phyloP scores from a whole-genome alignment of 2,329 filamentous ascomycete genomes.

The Teratosphaeria gauchensis region DNA sequence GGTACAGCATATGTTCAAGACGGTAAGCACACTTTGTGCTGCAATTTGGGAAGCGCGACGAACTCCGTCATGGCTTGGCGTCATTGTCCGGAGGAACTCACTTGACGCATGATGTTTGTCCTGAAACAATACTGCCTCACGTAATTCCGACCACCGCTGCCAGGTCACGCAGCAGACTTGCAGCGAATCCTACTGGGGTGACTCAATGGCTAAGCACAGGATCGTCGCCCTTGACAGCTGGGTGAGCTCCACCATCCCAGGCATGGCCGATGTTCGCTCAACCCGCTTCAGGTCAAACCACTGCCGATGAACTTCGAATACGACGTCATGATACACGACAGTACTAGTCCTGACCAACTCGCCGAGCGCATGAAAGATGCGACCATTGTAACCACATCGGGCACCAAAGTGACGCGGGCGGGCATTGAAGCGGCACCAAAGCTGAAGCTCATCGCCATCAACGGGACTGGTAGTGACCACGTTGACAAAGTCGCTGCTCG shows the following conservation, averaged over 20 bases:
- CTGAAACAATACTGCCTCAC: too few relatives aligned
- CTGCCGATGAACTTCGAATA: constrained; percentile 35
- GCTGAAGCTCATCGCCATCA: constrained; percentile 36
- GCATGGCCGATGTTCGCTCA: neutral
- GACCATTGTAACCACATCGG: constrained; percentile 37
- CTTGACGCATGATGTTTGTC: too few relatives aligned
- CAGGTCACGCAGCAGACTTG: neutral
- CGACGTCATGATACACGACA: constrained; percentile 30
- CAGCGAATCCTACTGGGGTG: neutral
- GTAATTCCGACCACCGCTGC: too few relatives aligned
- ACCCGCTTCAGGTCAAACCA: constrained; percentile 13
- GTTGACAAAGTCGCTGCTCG: constrained; percentile 37
- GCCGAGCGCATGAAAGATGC: constrained; percentile 36
- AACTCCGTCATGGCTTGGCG: too few relatives aligned
- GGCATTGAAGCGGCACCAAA: constrained; percentile 33
- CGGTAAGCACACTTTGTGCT: too few relatives aligned
- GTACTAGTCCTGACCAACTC: constrained; percentile 27
- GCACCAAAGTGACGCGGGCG: constrained; percentile 31
- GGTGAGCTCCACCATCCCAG: constrained; percentile 13
- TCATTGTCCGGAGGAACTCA: too few relatives aligned
- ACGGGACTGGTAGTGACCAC: constrained; percentile 38
- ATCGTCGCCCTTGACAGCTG: constrained; percentile 41
- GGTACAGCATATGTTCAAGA: too few relatives aligned
- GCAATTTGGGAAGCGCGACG: too few relatives aligned
- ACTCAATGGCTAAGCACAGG: constrained; percentile 28